Evolutionary conservation across 2,329 filamentous ascomycete genomes (phyloP).

Genomic region (Fusarium cicatricum): DNA sequence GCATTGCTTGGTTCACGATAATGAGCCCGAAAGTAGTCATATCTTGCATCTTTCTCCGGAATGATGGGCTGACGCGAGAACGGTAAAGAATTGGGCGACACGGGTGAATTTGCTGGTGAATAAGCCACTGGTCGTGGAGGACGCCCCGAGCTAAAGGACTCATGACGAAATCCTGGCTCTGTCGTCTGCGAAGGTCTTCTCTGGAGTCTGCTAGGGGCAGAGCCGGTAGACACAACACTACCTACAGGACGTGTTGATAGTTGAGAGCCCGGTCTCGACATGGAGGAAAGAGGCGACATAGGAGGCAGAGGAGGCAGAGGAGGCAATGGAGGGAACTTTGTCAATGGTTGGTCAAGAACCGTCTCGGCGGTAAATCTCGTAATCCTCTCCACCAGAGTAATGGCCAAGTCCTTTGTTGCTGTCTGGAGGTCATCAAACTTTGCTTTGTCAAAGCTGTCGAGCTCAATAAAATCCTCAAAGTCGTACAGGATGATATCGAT

Average conservation of each 20-base stretch:
- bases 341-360: not conserved
- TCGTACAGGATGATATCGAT: conserved; percentile 55
- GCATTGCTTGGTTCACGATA: not conserved
- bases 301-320: conserved; percentile 4
- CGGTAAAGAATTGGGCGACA: not conserved
- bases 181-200: not conserved
- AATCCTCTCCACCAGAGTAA: conserved; percentile 27
- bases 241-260: not conserved
- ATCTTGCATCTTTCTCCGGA: not conserved
- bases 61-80: not conserved
- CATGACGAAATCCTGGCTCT: not conserved
- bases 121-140: not conserved
- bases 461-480: conserved; percentile 53
- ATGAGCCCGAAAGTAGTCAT: not conserved
- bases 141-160: not conserved
- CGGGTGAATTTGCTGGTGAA: not conserved
- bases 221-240: not conserved
- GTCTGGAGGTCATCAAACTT: conserved; percentile 51
- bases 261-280: not conserved
- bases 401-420: conserved; percentile 47
- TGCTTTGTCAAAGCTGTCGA: conserved; percentile 47
- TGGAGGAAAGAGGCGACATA: too few species aligned
- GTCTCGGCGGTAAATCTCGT: conserved; percentile 7
- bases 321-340: conserved; percentile 1
- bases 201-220: not conserved